Conservation (phyloP, 208 protist species). For the Acanthamoeba sp. region DNA sequence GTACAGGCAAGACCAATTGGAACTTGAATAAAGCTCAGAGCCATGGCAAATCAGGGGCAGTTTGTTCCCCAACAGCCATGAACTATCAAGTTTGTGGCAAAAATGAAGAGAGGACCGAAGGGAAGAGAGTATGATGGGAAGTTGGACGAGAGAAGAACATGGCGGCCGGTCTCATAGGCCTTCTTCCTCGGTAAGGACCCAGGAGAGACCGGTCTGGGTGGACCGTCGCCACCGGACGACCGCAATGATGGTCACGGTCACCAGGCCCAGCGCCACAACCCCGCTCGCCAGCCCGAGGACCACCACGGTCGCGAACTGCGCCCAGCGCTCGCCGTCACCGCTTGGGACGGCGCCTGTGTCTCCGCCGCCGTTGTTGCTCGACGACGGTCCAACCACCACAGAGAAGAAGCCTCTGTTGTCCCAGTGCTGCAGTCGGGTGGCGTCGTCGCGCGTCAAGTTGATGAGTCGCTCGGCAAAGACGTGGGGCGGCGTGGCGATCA, state of each 20-base stretch:
- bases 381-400: background rate
- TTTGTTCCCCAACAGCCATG: too few relatives aligned
- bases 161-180: background rate
- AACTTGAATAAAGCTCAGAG: too few relatives aligned
- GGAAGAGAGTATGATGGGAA: too few relatives aligned
- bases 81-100: too few relatives aligned
- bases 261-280: background rate
- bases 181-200: conserved; percentile 70
- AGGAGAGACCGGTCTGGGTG: conserved; percentile 25
- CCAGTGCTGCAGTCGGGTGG: background rate
- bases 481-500: background rate
- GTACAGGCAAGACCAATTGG: too few relatives aligned
- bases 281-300: background rate
- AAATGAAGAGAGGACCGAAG: too few relatives aligned
- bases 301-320: background rate
- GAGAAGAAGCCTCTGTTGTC: conserved; percentile 52
- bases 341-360: background rate
- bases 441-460: background rate
- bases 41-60: too few relatives aligned
- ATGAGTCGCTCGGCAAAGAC: conserved; percentile 53
- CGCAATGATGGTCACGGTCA: conserved; percentile 16
- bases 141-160: too few relatives aligned
- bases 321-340: background rate
- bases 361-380: background rate
- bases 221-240: conserved; percentile 13